phyloP scores from a whole-genome alignment of 208 protist species.

The Acanthamoeba royreba region DNA sequence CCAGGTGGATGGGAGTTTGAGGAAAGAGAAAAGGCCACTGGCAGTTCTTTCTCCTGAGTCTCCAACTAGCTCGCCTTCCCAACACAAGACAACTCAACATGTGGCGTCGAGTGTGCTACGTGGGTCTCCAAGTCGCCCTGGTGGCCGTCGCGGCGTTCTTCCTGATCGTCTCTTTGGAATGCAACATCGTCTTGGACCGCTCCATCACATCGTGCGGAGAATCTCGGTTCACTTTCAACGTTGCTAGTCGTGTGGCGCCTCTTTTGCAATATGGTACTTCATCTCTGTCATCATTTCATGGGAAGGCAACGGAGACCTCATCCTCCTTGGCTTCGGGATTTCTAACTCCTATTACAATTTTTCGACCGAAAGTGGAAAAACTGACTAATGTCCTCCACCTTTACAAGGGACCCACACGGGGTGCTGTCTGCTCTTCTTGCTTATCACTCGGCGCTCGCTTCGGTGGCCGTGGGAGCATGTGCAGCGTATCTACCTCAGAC shows the following conservation, averaged over 20 bases:
- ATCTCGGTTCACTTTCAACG: not conserved
- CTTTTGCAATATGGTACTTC: not conserved
- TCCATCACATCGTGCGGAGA: not conserved
- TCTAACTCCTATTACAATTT: too few species aligned
- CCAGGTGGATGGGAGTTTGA: too few species aligned
- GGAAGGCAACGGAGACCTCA: too few species aligned
- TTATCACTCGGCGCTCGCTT: not conserved
- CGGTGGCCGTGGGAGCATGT: not conserved
- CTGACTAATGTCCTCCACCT: too few species aligned
- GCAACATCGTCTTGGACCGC: not conserved
- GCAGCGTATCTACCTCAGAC: not conserved
- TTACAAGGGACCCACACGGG: not conserved
- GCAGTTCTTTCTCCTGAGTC: too few species aligned
- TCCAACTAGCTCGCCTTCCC: too few species aligned
- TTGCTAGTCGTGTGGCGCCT: not conserved
- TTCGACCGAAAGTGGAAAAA: too few species aligned
- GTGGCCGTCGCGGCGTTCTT: not conserved
- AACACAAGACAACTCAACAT: too few species aligned
- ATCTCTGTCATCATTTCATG: too few species aligned
- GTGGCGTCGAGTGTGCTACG: not conserved
- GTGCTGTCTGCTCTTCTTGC: not conserved
- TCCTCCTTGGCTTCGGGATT: too few species aligned
- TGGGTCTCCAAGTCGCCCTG: not conserved
- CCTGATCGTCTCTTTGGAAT: not conserved
- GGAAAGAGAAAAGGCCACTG: too few species aligned